phyloP scores from a whole-genome alignment of 805 yeast species.

The Yamadazyma endophytica region DNA sequence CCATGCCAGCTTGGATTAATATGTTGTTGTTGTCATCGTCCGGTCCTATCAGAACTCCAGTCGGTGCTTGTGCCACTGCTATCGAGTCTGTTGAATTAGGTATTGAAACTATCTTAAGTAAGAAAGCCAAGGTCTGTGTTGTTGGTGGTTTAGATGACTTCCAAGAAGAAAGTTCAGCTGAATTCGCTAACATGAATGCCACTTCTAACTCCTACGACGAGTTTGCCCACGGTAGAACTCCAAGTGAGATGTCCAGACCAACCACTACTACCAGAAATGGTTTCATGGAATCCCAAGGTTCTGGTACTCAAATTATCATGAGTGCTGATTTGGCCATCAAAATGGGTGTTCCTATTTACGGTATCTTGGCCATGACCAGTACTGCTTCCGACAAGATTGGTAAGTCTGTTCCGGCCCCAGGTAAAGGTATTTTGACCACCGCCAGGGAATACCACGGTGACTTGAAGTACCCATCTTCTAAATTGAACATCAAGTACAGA shows the following conservation, averaged over 20 bases:
- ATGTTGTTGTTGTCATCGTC: slow-evolving; percentile 95
- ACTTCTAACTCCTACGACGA: slow-evolving; percentile 88
- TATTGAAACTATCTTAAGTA: slow-evolving; percentile 86
- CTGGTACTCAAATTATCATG: slow-evolving; percentile 97
- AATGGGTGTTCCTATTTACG: slow-evolving; percentile 99
- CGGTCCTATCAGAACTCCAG: slow-evolving; percentile 99
- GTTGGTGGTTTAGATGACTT: slow-evolving; percentile 99
- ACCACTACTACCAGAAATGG: slow-evolving; percentile 94
- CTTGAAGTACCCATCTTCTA: slow-evolving; percentile 72
- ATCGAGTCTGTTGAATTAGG: slow-evolving; percentile 96
- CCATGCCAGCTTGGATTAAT: slow-evolving; percentile 99
- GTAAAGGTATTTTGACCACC: slow-evolving; percentile 97
- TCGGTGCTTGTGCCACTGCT: slow-evolving; percentile 99
- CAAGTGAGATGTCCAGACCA: slow-evolving; percentile 98
- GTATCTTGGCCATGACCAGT: slow-evolving; percentile 88
- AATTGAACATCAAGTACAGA: slow-evolving; percentile 89
- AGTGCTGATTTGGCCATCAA: slow-evolving; percentile 86
- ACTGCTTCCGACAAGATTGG: slow-evolving; percentile 99
- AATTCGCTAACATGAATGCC: slow-evolving; percentile 98
- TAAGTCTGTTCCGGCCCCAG: slow-evolving; percentile 99
- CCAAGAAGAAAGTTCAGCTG: slow-evolving; percentile 98
- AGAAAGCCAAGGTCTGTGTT: slow-evolving; percentile 92
- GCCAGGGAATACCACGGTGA: slow-evolving; percentile 90
- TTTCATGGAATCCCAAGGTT: slow-evolving; percentile 99
- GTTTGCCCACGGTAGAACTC: slow-evolving; percentile 93